A percentile compares a stretch with the other conserved stretches of the same genome.
Evolutionary conservation across 495 filamentous ascomycete genomes (phyloP).

Genomic region (Talaromyces borbonicus): DNA sequence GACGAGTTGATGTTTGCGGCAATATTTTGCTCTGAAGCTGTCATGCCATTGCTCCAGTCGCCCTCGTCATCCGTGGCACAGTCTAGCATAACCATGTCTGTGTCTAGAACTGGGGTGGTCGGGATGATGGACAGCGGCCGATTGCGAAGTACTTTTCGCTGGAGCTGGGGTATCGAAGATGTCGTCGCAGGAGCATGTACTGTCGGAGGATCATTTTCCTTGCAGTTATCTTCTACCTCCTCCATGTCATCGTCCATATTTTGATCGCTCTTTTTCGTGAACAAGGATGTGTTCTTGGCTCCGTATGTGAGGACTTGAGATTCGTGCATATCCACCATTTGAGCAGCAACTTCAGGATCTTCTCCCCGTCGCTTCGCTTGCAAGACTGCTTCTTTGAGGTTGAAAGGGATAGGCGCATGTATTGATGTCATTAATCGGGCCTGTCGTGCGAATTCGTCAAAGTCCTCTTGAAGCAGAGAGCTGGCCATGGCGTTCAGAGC

Average conservation of each 20-base stretch:
- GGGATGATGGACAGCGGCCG: conserved; percentile 30
- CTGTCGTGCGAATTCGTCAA: conserved; percentile 47
- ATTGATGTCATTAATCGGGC: conserved; percentile 59
- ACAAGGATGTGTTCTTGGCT: conserved; percentile 1
- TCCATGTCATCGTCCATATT: conserved; percentile 9
- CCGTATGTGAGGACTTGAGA: background rate
- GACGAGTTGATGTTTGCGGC: conserved; percentile 28
- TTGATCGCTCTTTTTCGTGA: conserved; percentile 12
- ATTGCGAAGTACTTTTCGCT: conserved; percentile 24
- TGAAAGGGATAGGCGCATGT: conserved; percentile 46
- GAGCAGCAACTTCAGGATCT: conserved; percentile 24
- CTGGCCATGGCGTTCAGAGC: conserved; percentile 59
- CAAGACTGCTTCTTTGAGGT: conserved; percentile 30
- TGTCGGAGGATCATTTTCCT: conserved; percentile 47
- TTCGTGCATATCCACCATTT: conserved; percentile 5
- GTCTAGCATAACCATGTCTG: conserved; percentile 14
- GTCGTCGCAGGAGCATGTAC: conserved; percentile 32
- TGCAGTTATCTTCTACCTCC: conserved; percentile 13
- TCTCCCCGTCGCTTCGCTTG: conserved; percentile 55
- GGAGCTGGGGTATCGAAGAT: conserved; percentile 17
- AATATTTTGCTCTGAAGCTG: conserved; percentile 35
- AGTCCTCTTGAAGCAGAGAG: conserved; percentile 52
- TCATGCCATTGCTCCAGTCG: conserved; percentile 15
- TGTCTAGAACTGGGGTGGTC: conserved; percentile 19
- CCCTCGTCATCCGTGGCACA: conserved; percentile 11